phyloP scores from a whole-genome alignment of 768 basidiomycete genomes.

The Rickenella mellea region DNA sequence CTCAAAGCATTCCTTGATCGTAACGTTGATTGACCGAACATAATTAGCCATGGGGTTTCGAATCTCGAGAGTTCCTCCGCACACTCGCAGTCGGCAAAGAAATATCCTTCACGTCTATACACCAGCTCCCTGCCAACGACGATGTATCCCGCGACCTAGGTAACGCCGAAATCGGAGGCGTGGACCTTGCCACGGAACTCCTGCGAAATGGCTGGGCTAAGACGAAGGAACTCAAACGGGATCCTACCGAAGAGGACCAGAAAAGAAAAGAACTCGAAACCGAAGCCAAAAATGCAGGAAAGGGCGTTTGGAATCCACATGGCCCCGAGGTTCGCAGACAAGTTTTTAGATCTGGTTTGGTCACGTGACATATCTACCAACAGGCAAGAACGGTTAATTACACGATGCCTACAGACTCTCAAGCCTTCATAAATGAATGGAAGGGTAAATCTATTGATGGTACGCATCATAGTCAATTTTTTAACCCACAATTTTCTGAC shows the following conservation, averaged over 20 bases:
- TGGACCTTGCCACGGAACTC: constrained; percentile 69
- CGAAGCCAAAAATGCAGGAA: constrained; percentile 64
- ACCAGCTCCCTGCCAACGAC: constrained; percentile 65
- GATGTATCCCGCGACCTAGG: constrained; percentile 76
- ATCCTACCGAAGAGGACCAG: constrained; percentile 69
- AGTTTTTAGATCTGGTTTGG: constrained; percentile 1
- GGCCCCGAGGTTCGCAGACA: constrained; percentile 47
- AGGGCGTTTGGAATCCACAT: constrained; percentile 82
- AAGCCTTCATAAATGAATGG: constrained; percentile 82
- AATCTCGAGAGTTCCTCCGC: constrained; percentile 88
- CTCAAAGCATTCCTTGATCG: not conserved
- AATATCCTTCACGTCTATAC: constrained; percentile 73
- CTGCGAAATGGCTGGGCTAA: constrained; percentile 89
- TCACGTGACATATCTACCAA: constrained; percentile 4
- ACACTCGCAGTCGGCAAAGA: constrained; percentile 83
- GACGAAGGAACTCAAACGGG: constrained; percentile 79
- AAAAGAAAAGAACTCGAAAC: constrained; percentile 65
- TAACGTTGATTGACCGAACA: constrained; percentile 5
- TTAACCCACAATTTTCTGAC: not conserved
- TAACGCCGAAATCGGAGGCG: constrained; percentile 57
- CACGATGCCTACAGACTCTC: constrained; percentile 84
- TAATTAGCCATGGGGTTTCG: constrained; percentile 77
- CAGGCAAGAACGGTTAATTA: constrained; percentile 71
- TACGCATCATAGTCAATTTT: constrained; percentile 19
- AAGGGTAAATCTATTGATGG: constrained; percentile 89